Evolutionary conservation across 2,329 filamentous ascomycete species (phyloP), one percentile per base, ranked within the genome.

Genomic region (Cladosporium velox): DNA sequence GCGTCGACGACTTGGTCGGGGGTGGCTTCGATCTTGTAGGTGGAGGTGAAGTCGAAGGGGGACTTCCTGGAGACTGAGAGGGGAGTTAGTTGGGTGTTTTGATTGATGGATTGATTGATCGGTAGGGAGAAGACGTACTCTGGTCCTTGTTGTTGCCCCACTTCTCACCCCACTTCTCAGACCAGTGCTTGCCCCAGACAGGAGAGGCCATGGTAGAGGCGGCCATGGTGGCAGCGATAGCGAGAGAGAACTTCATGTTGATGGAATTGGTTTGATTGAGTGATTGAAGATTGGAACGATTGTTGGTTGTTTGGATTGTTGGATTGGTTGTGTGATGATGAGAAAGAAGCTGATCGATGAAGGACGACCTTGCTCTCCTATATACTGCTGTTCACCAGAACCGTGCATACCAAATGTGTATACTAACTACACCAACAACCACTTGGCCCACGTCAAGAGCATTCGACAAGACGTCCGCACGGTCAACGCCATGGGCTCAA

Each of bases 1-100:
- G 73, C 74, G 68, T 82, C 78, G 69, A 85, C 80, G 66, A 86
- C 83, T 70, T 86, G 77, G 51, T 83, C 77, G 1, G 83, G 83
- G 4, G 77, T 81, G 18, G 84, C 84, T 52, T 79, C 73, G 66
- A 86, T 75, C 49, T 78, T 70, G 76, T 81, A 85, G 66, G 79
- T 81, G 21, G 81, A 82, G 65, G 84, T 84, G 77, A 85, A 86
- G 67, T 47, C 26, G 62, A 64, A 57, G 52, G 38, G 51, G 5
- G 18, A 28, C 21, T 32, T 34, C 38, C 57, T 49, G 30, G 59
- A 38, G 55, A 62, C 59, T 62, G 47, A 24, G 10, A 35, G 30
- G 4, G 12, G 2, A 35, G 59, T 52, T 52, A 44, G 28, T 62
- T 10, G 11, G 15, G 6, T 30, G 51, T 54, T 32, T 15, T 54